phyloP scores from a whole-genome alignment of 208 protist genomes.

The Zelonia costaricensis region DNA sequence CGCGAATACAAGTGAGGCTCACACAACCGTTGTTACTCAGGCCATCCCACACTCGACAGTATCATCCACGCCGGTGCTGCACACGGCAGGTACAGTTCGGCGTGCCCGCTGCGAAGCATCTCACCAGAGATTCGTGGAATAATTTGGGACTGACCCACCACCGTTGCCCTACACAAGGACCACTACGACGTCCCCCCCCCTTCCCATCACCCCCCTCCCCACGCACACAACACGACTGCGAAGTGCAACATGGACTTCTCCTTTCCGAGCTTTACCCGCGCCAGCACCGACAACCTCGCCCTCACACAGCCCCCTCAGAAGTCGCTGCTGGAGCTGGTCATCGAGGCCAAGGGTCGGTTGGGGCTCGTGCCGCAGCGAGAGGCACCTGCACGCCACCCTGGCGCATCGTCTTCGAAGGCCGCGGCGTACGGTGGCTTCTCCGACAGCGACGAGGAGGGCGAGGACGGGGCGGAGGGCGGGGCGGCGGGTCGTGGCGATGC shows the following conservation, averaged over 20 bases:
- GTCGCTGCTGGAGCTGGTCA: slow-evolving; percentile 79
- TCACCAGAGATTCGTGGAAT: too few relatives aligned
- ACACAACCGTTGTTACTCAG: too few relatives aligned
- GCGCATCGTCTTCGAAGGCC: background rate
- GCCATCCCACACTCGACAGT: too few relatives aligned
- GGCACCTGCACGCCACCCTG: slow-evolving; percentile 14
- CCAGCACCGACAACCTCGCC: slow-evolving; percentile 34
- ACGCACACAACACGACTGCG: background rate
- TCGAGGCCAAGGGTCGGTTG: slow-evolving; percentile 55
- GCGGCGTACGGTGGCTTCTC: slow-evolving; percentile 15
- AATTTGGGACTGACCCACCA: too few relatives aligned
- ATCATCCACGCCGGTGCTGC: too few relatives aligned
- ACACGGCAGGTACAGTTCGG: too few relatives aligned
- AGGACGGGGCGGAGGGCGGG: background rate
- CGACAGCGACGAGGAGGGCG: slow-evolving; percentile 25
- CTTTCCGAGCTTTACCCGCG: slow-evolving; percentile 54
- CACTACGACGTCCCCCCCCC: background rate
- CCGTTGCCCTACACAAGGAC: too few relatives aligned
- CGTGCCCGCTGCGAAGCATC: too few relatives aligned
- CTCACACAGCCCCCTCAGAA: slow-evolving; percentile 32
- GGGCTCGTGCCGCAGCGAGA: slow-evolving; percentile 53
- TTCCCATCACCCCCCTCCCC: too few relatives aligned
- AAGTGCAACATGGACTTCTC: slow-evolving; percentile 25
- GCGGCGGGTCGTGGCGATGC: slow-evolving; percentile 8
- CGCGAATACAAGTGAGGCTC: too few relatives aligned